A percentile compares a stretch with the other conserved stretches of the same genome.
Conservation (phyloP, 2,329 filamentous ascomycete species). For the Coleophoma eucalyptorum region DNA sequence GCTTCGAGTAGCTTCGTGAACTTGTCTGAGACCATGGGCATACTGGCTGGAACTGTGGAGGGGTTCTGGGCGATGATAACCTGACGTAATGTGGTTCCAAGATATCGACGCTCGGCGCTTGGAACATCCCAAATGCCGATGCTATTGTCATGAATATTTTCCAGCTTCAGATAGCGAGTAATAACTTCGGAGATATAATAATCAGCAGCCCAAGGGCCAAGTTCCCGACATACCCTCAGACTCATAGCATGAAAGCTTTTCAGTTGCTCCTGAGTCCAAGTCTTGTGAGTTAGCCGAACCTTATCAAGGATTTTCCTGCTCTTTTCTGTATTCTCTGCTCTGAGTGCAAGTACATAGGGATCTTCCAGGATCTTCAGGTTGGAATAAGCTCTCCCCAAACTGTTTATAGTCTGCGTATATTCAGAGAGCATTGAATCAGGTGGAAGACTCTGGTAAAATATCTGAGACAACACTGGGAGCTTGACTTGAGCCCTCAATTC, state of each 20-base stretch:
- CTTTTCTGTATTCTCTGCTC: constrained; percentile 34
- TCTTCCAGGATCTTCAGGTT: constrained; percentile 55
- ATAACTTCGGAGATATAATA: constrained; percentile 50
- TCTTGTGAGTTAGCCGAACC: constrained; percentile 40
- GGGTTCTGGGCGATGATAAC: constrained; percentile 26
- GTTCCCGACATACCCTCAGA: constrained; percentile 45
- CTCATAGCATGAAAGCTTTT: constrained; percentile 48
- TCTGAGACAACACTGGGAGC: constrained; percentile 17
- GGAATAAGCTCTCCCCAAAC: constrained; percentile 14
- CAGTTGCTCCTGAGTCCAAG: constrained; percentile 52
- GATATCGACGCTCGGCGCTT: constrained; percentile 49
- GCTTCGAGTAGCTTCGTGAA: constrained; percentile 51
- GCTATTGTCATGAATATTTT: constrained; percentile 24
- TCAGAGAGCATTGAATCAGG: background rate
- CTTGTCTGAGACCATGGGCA: constrained; percentile 50
- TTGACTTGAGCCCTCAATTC: constrained; percentile 35
- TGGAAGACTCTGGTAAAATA: constrained; percentile 9
- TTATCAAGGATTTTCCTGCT: constrained; percentile 34
- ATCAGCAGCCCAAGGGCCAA: constrained; percentile 68
- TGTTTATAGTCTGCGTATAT: constrained; percentile 12
- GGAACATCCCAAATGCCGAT: constrained; percentile 37
- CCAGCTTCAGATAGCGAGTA: constrained; percentile 43
- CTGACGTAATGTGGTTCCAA: constrained; percentile 41
- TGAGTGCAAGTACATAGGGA: constrained; percentile 51
- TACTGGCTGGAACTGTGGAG: constrained; percentile 14